Percentiles rank a stretch among this genome's conserved stretches.
Conservation (phyloP, 2,329 filamentous ascomycete genomes). For the Aspergillus sp. region DNA sequence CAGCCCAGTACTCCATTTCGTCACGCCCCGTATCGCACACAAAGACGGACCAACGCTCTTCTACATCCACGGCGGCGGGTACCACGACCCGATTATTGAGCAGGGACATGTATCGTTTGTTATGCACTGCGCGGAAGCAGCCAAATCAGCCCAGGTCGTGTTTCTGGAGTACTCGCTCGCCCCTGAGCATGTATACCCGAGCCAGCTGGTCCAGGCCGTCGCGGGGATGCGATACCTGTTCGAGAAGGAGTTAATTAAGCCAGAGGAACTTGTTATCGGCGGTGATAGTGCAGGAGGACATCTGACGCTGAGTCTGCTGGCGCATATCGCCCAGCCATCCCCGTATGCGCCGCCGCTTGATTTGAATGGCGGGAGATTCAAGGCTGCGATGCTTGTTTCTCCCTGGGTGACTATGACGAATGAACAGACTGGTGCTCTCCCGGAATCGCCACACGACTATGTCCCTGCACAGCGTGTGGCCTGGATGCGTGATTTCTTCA, state of each 20-base stretch:
- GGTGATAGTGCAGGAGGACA: neutral
- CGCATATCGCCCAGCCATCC: neutral
- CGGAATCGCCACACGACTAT: neutral
- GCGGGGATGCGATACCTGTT: neutral
- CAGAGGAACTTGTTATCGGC: neutral
- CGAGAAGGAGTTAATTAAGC: neutral
- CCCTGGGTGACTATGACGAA: neutral
- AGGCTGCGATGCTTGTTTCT: neutral
- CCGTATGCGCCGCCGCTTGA: neutral
- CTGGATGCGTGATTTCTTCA: neutral
- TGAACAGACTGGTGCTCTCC: neutral
- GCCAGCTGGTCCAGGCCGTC: neutral
- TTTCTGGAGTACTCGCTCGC: neutral
- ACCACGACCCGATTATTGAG: neutral
- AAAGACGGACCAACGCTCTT: neutral
- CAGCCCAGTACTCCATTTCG: neutral
- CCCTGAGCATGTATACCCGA: neutral
- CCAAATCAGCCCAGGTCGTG: neutral
- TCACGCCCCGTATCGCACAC: neutral
- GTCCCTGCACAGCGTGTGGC: neutral
- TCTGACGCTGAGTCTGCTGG: neutral
- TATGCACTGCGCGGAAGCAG: neutral
- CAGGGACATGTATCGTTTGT: neutral
- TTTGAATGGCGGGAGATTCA: neutral
- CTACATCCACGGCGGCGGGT: neutral